Base-by-base conservation (phyloP, 306 rosid species). In the Corylus heterophylla region DNA sequence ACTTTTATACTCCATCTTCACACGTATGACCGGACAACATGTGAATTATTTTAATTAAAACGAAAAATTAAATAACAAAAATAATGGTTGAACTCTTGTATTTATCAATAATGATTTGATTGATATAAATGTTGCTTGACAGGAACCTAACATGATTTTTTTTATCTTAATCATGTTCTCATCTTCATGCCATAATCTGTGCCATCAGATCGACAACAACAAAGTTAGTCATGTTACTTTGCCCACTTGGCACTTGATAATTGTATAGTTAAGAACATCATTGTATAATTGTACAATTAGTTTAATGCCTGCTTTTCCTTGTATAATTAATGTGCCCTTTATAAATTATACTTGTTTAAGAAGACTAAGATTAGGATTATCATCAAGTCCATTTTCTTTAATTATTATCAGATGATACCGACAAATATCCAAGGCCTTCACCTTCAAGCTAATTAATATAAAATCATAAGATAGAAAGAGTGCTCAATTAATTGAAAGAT, bases 171-270 rank as follows among this genome's bases (percentile, higher is more conserved):
- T 54, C 74, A 39, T 58, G 59, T 78, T 75, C 11, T n/a, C 22
- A 51, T 73, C 49, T 49, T 55, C 75, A 68, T 56, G 74, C 67
- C 86, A 63, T 74, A 62, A 79, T 79, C 79, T 74, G 59, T 55
- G 78, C 25, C 45, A 25, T 27, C 61, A 18, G 79, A 55, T 62
- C 62, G 68, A 49, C 69, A 79, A 71, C 82, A 80, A 76, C 78
- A 13, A 75, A 81, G 80, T 84, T 52, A 66, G 78, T 77, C 83
- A 58, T 79, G 74, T 79, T 59, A 63, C 74, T 25, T 31, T 73
- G 42, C 81, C 73, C 58, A 59, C 56, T 75, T 31, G 35, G 42
- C 39, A 39, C 44, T 39, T 25, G 61, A 18, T 27, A 45, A 13
- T 31, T 64, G 12, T 64, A 9, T 39, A 8, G 42, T 18, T 17